Base-by-base conservation (phyloP, 768 basidiomycete species). In the Melanogaster broomeanus region DNA sequence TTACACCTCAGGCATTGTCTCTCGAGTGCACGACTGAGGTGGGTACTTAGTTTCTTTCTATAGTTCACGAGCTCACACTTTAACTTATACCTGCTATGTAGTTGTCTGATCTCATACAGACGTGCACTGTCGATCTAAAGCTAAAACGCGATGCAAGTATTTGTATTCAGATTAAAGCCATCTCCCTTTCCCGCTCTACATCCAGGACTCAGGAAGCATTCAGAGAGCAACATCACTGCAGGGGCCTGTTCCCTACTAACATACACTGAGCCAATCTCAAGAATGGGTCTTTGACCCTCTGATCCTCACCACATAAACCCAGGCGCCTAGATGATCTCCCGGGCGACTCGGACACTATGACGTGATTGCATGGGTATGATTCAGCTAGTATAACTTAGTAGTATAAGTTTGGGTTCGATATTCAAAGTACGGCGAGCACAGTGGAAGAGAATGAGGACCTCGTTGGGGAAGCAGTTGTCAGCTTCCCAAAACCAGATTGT, bases 191-290 rank as follows among this genome's bases (percentile, higher is more conserved):
- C 3, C 80, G 86, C 9, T 73, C 84, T 1, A 52, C 74, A 2
- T 87, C 84, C 4, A 73, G 80, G n/a, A 63, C 80, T n/a, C 2
- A 76, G 87, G 37, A 85, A 82, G 61, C 80, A 87, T 5, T 72
- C 84, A 2, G 82, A 84, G 55, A 88, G 87, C 56, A 73, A 61
- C 2, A 74, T 71, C 13, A 76, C 78, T 10, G 59, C 69, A 2
- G 66, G 45, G 93, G 93, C 13, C 65, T 96, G 37, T 95, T 97
- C 77, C 93, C 93, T 0, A 78, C 82, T n/a, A 2, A 78, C 83
- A 6, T 88, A 92, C 67, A 85, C 84, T 10, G 88, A 92, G 58
- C 48, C 52, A 4, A 56, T 72, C 45, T 49, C 52, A 8, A 56
- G 45, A n/a, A n/a, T n/a, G 33, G 38, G 8, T 15, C 38, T 13